Evolutionary conservation across 164 flowering plant species (phyloP), one percentile per base, ranked within the genome.

Genomic region (Malania oleifera): DNA sequence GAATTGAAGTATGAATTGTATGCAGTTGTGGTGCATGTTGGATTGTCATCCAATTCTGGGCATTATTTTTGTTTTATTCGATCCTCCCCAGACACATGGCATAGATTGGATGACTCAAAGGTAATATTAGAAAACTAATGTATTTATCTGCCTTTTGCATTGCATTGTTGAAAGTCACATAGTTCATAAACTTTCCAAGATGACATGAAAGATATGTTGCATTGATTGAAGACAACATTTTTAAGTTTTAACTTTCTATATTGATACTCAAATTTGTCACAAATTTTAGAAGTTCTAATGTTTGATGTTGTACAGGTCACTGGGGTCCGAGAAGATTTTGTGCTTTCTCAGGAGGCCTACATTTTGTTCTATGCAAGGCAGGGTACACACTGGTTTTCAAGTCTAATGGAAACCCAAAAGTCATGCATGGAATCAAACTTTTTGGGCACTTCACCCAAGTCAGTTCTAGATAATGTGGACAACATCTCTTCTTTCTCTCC

Each of bases 1-100:
- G 75, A 74, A 11, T 53, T 77, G 62, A 80, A 77, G 63, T 88
- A 93, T 72, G 84, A 80, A 22, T 74, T 95, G 2, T 91, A 86
- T 80, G 99, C 89, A 28, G 63, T 91, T 66, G 79, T 95, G 50
- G 97, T 81, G 65, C 99, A 95, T 62, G 20, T 7, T 62, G 97
- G 96, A 35, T 28, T 45, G 41, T 63, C 79, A 44, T 64, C 80
- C 37, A 65, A 63, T 66, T 83, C 77, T 41, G 99, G 97, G 24
- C 99, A 95, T 72, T 95, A 95, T 71, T 75, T 77, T 45, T 77
- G 81, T 69, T 90, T 75, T 59, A 63, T 91, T 47, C 84, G 95
- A 26, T 72, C 89, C 43, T 76, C 88, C 18, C 85, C 83, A 10
- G 64, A 76, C 22, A 65, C 74, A 52, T 95, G 99, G 99, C 74